Evolutionary conservation across 495 filamentous ascomycete genomes (phyloP).

Genomic region (Clohesyomyces aquaticus): DNA sequence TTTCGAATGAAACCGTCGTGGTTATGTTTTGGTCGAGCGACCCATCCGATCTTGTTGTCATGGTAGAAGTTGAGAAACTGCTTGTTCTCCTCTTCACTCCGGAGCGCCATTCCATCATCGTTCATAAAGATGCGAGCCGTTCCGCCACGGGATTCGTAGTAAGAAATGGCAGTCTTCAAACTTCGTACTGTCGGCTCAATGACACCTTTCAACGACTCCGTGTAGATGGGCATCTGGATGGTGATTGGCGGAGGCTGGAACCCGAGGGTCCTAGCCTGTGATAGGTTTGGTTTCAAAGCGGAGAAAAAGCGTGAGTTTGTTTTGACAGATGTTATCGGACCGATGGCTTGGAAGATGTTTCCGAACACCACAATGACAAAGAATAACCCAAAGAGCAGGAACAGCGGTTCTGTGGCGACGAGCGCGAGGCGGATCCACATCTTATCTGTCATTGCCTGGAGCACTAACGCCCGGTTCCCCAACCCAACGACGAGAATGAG

Average conservation of each 20-base stretch:
- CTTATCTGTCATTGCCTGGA: constrained; percentile 25
- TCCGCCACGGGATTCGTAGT: constrained; percentile 78
- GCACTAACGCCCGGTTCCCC: constrained; percentile 16
- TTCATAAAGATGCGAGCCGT: constrained; percentile 83
- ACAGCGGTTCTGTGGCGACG: constrained; percentile 26
- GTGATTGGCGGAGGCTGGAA: constrained; percentile 65
- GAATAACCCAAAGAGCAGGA: constrained; percentile 33
- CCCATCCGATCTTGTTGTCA: constrained; percentile 78
- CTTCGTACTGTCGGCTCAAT: constrained; percentile 71
- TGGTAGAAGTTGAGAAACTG: constrained; percentile 67
- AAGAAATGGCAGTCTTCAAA: constrained; percentile 73
- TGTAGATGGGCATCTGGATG: constrained; percentile 74
- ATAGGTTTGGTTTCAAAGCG: constrained; percentile 52
- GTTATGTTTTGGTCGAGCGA: constrained; percentile 67
- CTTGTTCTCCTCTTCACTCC: constrained; percentile 65
- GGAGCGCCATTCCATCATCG: constrained; percentile 75
- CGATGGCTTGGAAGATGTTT: constrained; percentile 73
- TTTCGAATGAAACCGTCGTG: constrained; percentile 58
- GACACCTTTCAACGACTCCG: constrained; percentile 67
- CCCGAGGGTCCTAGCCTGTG: constrained; percentile 4
- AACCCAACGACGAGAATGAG: constrained; percentile 31
- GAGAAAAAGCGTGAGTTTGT: constrained; percentile 81
- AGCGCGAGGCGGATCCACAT: constrained; percentile 23
- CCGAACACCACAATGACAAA: constrained; percentile 59
- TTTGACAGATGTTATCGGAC: constrained; percentile 71